A percentile compares a stretch with the other conserved stretches of the same genome.
These are phyloP conservation scores for Lecanicillium sp. DNA, from an alignment of 2,329 filamentous ascomycete genomes.

Conservation along the genomic window DNA sequence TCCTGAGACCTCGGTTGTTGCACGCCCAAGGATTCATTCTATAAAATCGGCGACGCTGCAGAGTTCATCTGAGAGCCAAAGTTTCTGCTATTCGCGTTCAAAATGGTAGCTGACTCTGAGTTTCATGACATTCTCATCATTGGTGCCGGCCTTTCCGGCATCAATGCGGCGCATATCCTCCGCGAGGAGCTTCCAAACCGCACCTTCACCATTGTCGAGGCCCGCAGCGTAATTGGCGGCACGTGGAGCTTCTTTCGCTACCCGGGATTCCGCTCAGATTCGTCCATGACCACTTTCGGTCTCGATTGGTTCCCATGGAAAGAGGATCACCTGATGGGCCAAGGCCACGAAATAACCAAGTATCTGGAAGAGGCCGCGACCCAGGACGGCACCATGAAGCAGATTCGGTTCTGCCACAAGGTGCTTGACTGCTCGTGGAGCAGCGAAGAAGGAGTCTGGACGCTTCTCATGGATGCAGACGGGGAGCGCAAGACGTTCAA, in stretches of 20 bases:
- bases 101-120: constrained; percentile 4
- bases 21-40: no score
- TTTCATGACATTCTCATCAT: constrained; percentile 51
- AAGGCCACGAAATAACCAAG: constrained; percentile 37
- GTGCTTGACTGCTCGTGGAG: constrained; percentile 42
- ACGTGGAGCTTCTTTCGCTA: constrained; percentile 72
- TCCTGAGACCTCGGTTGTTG: no score
- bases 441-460: constrained; percentile 45
- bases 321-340: constrained; percentile 40
- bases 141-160: constrained; percentile 62
- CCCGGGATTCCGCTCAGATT: constrained; percentile 60
- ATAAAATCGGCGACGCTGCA: no score
- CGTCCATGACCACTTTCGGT: constrained; percentile 48
- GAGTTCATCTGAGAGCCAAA: no score
- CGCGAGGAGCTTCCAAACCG: constrained; percentile 45
- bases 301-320: constrained; percentile 65
- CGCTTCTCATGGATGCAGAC: constrained; percentile 29
- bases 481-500: constrained; percentile 17
- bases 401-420: constrained; percentile 41
- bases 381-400: constrained; percentile 40
- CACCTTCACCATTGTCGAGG: constrained; percentile 58
- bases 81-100: neutral
- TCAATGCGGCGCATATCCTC: constrained; percentile 62
- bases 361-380: constrained; percentile 43
- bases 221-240: constrained; percentile 55